Conservation (phyloP, 768 basidiomycete species). For the Mycena metata region DNA sequence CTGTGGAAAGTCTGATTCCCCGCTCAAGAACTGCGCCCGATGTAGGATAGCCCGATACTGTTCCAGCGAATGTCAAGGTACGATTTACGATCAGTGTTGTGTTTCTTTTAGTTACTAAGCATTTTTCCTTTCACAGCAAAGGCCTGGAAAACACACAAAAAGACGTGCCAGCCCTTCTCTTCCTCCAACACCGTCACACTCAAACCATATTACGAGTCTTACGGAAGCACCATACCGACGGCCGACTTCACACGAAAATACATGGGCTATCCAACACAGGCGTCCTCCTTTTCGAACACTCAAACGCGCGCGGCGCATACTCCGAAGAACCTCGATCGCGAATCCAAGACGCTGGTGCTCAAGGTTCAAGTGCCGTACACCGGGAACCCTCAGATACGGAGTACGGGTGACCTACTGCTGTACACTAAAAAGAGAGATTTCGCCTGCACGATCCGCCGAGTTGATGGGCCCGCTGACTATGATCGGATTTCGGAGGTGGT, state of each 20-base stretch:
- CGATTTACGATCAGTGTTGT: constrained; percentile 45
- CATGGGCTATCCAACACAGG: constrained; percentile 26
- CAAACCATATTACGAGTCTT: constrained; percentile 55
- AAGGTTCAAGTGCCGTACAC: constrained; percentile 66
- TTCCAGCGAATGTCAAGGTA: constrained; percentile 68
- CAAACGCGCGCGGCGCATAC: constrained; percentile 27
- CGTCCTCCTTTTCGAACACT: constrained; percentile 17
- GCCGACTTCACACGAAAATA: constrained; percentile 24
- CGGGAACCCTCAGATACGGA: constrained; percentile 10
- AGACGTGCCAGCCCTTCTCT: constrained; percentile 60
- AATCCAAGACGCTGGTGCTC: constrained; percentile 43
- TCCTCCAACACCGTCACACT: constrained; percentile 59
- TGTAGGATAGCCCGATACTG: constrained; percentile 67
- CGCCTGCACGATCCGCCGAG: constrained; percentile 55
- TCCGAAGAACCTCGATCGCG: constrained; percentile 38
- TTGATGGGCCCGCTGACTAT: constrained; percentile 53
- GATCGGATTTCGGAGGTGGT: constrained; percentile 57
- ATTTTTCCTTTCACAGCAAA: constrained; percentile 47
- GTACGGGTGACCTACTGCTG: constrained; percentile 52
- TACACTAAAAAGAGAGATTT: constrained; percentile 70
- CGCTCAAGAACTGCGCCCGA: constrained; percentile 57
- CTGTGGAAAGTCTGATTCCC: constrained; percentile 44
- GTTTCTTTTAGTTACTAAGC: background rate
- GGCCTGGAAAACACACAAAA: constrained; percentile 66
- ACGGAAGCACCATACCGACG: constrained; percentile 43